phyloP scores from a whole-genome alignment of 805 yeast species.

The Diddensiella transvaalensis region DNA sequence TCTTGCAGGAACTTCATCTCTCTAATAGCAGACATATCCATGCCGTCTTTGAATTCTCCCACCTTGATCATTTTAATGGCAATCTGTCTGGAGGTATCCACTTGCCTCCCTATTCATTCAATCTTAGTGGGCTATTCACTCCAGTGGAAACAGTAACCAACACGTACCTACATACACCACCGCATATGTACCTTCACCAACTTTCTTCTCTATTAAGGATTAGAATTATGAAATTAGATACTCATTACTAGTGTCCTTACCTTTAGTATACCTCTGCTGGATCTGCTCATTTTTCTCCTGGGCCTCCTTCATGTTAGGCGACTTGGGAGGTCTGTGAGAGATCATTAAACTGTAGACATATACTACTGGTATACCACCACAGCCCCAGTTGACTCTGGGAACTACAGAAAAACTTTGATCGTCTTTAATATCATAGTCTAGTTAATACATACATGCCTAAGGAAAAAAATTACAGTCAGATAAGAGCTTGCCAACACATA shows the following conservation, averaged over 20 bases:
- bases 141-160: neutral
- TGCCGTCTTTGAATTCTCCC: constrained; percentile 90
- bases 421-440: too few relatives aligned
- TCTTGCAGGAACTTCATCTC: constrained; percentile 89
- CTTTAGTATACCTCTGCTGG: constrained; percentile 21
- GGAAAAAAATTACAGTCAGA: neutral
- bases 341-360: neutral
- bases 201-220: constrained; percentile 58
- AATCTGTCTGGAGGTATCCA: constrained; percentile 52
- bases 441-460: too few relatives aligned
- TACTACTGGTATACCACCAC: too few relatives aligned
- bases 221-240: neutral
- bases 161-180: constrained; percentile 69
- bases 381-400: too few relatives aligned
- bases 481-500: too few relatives aligned
- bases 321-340: too few relatives aligned
- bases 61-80: constrained; percentile 96
- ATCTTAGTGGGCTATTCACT: neutral
- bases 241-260: constrained; percentile 7
- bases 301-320: constrained; percentile 10
- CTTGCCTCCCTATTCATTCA: constrained; percentile 41
- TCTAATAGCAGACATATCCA: constrained; percentile 96
- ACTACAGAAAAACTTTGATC: too few relatives aligned
- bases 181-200: constrained; percentile 99
- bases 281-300: constrained; percentile 14